Percentiles rank a stretch among this genome's conserved stretches.
Conservation (phyloP, 495 filamentous ascomycete genomes). For the Xylaria castorea region DNA sequence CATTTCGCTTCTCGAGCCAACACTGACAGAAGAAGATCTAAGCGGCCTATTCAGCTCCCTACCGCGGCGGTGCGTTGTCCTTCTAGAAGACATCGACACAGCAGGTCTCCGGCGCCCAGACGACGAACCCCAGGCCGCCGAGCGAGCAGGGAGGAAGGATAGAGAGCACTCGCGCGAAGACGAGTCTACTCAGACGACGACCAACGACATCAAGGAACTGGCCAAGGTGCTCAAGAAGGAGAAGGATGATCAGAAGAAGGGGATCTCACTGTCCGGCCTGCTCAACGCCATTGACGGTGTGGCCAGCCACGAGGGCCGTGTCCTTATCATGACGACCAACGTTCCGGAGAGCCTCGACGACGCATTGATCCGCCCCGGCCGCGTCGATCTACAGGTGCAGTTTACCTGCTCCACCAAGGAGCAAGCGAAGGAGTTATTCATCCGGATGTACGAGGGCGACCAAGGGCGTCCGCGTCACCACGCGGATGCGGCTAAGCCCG, state of each 20-base stretch:
- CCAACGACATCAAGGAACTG: constrained; percentile 45
- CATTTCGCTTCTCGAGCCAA: constrained; percentile 66
- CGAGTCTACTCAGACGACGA: neutral
- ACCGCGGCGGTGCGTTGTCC: constrained; percentile 68
- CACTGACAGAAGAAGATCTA: constrained; percentile 73
- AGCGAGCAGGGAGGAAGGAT: neutral
- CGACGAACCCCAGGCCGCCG: constrained; percentile 35
- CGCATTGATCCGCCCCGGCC: constrained; percentile 76
- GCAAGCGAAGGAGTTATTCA: constrained; percentile 72
- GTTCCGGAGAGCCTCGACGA: constrained; percentile 74
- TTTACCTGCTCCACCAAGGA: constrained; percentile 69
- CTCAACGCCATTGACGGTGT: constrained; percentile 88
- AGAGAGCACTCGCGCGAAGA: constrained; percentile 30
- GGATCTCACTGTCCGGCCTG: constrained; percentile 75
- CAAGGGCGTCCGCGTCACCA: constrained; percentile 21
- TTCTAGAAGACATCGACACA: constrained; percentile 77
- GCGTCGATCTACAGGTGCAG: constrained; percentile 74
- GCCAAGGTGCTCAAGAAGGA: constrained; percentile 45
- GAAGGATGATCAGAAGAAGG: constrained; percentile 44
- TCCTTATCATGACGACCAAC: constrained; percentile 88
- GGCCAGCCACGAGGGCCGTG: constrained; percentile 77
- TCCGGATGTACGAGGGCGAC: constrained; percentile 70
- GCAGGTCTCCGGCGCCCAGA: constrained; percentile 63
- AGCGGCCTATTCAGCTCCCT: constrained; percentile 69
- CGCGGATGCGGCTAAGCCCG: neutral